Percentiles rank a stretch among this genome's conserved stretches.
Conservation (phyloP, 768 basidiomycete genomes). For the Inosperma sp. region DNA sequence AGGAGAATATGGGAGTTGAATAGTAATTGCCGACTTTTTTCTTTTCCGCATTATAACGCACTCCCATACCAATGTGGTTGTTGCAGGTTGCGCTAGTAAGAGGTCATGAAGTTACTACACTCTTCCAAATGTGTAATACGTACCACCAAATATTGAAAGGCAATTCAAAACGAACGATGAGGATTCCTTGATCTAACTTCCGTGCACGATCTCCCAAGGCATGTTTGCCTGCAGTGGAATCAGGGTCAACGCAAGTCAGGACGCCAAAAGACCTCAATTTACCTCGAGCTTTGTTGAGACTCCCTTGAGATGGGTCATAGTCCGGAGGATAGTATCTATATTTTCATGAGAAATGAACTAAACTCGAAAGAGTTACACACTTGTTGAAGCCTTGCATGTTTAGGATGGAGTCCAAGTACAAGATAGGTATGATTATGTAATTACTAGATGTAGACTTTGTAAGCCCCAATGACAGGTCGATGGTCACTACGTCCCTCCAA, state of each 20-base stretch:
- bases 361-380: slow-evolving; percentile 18
- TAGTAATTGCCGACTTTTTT: slow-evolving; percentile 94
- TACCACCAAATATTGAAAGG: slow-evolving; percentile 98
- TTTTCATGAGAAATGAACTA: slow-evolving; percentile 1
- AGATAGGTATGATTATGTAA: slow-evolving; percentile 9
- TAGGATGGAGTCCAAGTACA: background rate
- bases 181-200: slow-evolving; percentile 92
- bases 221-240: slow-evolving; percentile 78
- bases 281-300: slow-evolving; percentile 73
- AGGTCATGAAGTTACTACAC: background rate
- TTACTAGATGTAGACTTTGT: slow-evolving; percentile 56
- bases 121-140: slow-evolving; percentile 23
- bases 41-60: slow-evolving; percentile 99
- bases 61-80: slow-evolving; percentile 97
- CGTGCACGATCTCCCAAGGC: slow-evolving; percentile 90
- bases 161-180: slow-evolving; percentile 92
- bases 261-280: slow-evolving; percentile 8
- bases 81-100: slow-evolving; percentile 79
- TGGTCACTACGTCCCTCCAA: slow-evolving; percentile 82
- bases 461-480: slow-evolving; percentile 78
- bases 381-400: slow-evolving; percentile 49
- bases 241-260: slow-evolving; percentile 7
- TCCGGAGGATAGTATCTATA: slow-evolving; percentile 48
- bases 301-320: slow-evolving; percentile 54
- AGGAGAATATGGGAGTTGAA: slow-evolving; percentile 90